Evolutionary conservation across 1,284 basidiomycete species (phyloP).

Genomic region (Athelia psychrophila): DNA sequence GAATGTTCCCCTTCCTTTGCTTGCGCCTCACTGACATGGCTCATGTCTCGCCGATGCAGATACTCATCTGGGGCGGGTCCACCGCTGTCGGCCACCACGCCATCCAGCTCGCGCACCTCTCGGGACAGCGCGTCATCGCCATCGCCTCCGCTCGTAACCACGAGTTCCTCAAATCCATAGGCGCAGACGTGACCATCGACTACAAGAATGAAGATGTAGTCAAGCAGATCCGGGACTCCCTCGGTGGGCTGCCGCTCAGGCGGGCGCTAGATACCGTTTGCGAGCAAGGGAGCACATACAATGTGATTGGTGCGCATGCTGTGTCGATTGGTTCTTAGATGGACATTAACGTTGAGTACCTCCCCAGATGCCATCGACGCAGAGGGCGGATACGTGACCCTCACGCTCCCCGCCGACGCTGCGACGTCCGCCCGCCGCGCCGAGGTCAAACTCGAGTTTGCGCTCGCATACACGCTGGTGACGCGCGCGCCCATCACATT

Average conservation of each 20-base stretch:
- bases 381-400: background rate
- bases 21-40: no score
- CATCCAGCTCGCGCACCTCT: constrained; percentile 33
- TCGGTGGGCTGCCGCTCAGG: constrained; percentile 3
- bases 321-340: background rate
- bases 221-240: constrained; percentile 10
- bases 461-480: background rate
- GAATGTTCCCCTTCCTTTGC: no score
- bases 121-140: constrained; percentile 31
- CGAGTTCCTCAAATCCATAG: constrained; percentile 31
- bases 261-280: constrained; percentile 2
- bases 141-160: constrained; percentile 34
- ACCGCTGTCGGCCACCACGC: constrained; percentile 38
- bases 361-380: background rate
- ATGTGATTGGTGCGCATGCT: background rate
- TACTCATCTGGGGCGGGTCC: constrained; percentile 37
- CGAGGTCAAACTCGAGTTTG: constrained; percentile 1
- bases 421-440: background rate
- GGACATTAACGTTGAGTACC: background rate
- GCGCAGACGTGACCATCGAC: constrained; percentile 34
- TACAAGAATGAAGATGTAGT: constrained; percentile 16
- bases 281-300: constrained; percentile 6
- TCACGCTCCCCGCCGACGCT: background rate
- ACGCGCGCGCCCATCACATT: background rate
- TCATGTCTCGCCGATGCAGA: no score